Base-by-base conservation (phyloP, 176 grass and related monocot genomes). In the Eragrostis curvula region DNA sequence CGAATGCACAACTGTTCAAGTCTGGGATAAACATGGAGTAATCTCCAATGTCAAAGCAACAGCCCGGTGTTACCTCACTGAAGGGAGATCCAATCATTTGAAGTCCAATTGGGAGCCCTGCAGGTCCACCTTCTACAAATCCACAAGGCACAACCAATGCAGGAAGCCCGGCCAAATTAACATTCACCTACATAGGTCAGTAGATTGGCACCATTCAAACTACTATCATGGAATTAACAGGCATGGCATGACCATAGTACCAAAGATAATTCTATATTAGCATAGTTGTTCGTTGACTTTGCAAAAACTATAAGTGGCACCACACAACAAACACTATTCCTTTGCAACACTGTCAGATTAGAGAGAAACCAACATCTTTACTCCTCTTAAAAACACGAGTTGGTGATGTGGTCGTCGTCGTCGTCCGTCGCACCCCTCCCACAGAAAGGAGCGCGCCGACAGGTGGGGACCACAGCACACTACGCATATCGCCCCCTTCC, bases 111-210 rank as follows among this genome's bases (percentile, higher is more conserved):
- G 92, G 92, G n/a, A 98, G 92, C 25, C 90, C 88, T 6, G 79
- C 87, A 61, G 81, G 29, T 68, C 96, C 92, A 73, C 90, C 92
- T 77, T 90, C 85, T 69, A 95, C 92, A 79, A 95, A 89, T 79
- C 96, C 96, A 84, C 96, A 98, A 36, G 92, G 96, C 62, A 93
- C 89, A 9, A 98, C 93, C 79, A 98, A 62, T 42, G 90, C 93
- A 85, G 96, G 96, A 44, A 98, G 84, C 20, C 92, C 92, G 1
- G 96, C 92, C 72, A 98, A 81, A 88, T 98, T 98, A 59, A 93
- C 96, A 90, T 98, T 95, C 71, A 98, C 92, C 96, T 98, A 69
- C 87, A 85, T 72, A 15, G 77, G 42, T 25, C 57, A 29, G 13
- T 21, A 57, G 8, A 75, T 64, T 69, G 50, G 14, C 59, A 56